A percentile compares a stretch with the other conserved stretches of the same genome.
phyloP scores from a whole-genome alignment of 2,329 filamentous ascomycete genomes.

The Claviceps paspali region DNA sequence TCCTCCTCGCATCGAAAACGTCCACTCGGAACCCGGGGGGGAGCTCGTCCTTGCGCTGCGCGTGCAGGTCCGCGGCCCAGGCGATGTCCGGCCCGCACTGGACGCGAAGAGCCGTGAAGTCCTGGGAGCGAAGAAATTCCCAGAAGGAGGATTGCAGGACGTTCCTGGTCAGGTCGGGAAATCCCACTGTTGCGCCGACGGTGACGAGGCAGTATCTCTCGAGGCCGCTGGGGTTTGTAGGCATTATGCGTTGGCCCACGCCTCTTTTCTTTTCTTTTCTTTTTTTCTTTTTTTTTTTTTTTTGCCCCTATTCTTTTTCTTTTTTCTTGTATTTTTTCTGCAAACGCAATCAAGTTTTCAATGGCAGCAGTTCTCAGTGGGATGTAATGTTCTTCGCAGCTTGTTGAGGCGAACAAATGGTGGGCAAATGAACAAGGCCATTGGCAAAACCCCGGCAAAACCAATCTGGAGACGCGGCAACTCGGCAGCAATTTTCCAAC shows the following conservation, averaged over 20 bases:
- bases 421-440: neutral
- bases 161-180: conserved; percentile 53
- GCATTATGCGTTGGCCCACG: conserved; percentile 4
- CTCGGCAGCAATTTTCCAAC: too few species aligned
- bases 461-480: too few species aligned
- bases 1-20: conserved; percentile 18
- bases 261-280: too few species aligned
- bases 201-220: conserved; percentile 60
- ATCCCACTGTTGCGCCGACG: conserved; percentile 80
- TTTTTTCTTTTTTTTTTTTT: too few species aligned
- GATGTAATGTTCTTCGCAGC: too few species aligned
- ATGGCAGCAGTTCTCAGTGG: too few species aligned
- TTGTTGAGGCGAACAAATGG: too few species aligned
- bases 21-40: conserved; percentile 14
- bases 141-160: conserved; percentile 50
- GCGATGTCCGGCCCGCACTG: conserved; percentile 62
- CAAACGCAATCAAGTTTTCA: too few species aligned
- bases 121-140: conserved; percentile 35
- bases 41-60: conserved; percentile 9
- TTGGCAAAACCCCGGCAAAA: conserved; percentile 2
- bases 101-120: conserved; percentile 58
- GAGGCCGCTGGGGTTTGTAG: neutral
- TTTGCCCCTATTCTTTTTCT: too few species aligned
- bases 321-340: too few species aligned
- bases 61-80: conserved; percentile 15